Percentiles rank a stretch among this genome's conserved stretches.
phyloP scores from a whole-genome alignment of 2,329 filamentous ascomycete genomes.

The Phyllosticta citribraziliensis region DNA sequence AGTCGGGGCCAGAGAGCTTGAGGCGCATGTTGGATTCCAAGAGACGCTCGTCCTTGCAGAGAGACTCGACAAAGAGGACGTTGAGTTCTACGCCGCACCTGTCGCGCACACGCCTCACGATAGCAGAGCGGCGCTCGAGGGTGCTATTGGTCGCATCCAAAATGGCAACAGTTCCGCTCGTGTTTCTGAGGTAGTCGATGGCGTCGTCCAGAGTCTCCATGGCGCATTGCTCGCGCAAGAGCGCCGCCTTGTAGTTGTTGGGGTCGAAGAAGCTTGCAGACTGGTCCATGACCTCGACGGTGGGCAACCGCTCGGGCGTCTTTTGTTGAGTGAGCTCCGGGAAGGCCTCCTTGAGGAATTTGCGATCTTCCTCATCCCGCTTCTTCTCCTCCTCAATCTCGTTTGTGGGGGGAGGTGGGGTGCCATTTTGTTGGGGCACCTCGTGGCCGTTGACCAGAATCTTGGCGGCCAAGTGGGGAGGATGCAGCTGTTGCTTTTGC shows the following conservation, averaged over 20 bases:
- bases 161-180: conserved; percentile 83
- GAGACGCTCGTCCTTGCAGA: conserved; percentile 74
- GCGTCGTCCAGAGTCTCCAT: conserved; percentile 88
- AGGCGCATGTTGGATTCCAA: conserved; percentile 95
- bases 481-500: conserved; percentile 15
- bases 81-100: conserved; percentile 77
- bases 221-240: conserved; percentile 63
- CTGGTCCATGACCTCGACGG: conserved; percentile 61
- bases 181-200: conserved; percentile 73
- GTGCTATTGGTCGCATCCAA: conserved; percentile 98
- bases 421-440: conserved; percentile 24
- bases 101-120: conserved; percentile 73
- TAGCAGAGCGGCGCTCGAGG: conserved; percentile 67
- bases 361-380: conserved; percentile 10
- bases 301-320: conserved; percentile 18
- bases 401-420: conserved; percentile 16
- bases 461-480: conserved; percentile 36
- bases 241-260: neutral
- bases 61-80: conserved; percentile 90
- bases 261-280: conserved; percentile 71
- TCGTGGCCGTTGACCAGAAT: conserved; percentile 51
- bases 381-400: conserved; percentile 22
- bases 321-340: conserved; percentile 19
- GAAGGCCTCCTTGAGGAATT: conserved; percentile 24
- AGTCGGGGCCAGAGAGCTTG: conserved; percentile 92